Evolutionary conservation across 106 monocot species (phyloP).

Genomic region (Dioscorea zingiberensis): DNA sequence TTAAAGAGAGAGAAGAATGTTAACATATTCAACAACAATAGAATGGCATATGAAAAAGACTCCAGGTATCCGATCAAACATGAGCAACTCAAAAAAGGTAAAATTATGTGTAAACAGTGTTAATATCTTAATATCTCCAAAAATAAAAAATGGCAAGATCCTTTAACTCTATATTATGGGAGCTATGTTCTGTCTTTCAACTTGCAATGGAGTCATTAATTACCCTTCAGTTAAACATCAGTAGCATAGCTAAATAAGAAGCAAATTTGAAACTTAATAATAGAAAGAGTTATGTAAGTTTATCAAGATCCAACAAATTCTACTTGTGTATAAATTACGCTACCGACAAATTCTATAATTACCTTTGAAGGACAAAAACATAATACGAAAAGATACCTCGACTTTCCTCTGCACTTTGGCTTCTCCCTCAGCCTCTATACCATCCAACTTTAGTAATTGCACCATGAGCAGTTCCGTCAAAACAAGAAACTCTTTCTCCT

Average conservation of each 20-base stretch:
- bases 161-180: too few relatives aligned
- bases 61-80: too few relatives aligned
- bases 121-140: too few relatives aligned
- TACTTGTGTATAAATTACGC: not conserved
- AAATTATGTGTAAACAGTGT: too few relatives aligned
- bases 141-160: too few relatives aligned
- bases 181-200: too few relatives aligned
- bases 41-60: too few relatives aligned
- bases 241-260: not conserved
- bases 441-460: conserved; percentile 80
- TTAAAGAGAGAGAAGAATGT: too few relatives aligned
- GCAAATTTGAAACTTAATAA: not conserved
- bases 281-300: not conserved
- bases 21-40: too few relatives aligned
- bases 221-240: not conserved
- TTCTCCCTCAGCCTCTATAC: conserved; percentile 86
- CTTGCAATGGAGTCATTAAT: not conserved
- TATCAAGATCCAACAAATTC: not conserved
- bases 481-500: conserved; percentile 63
- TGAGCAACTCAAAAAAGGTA: too few relatives aligned
- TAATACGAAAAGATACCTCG: conserved; percentile 43
- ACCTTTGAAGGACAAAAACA: not conserved
- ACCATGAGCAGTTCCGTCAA: conserved; percentile 82
- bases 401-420: conserved; percentile 68
- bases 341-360: not conserved